Evolutionary conservation across 305 asterid genomes (phyloP), one percentile per base, ranked within the genome.

Genomic region (Nicotiana rustica): DNA sequence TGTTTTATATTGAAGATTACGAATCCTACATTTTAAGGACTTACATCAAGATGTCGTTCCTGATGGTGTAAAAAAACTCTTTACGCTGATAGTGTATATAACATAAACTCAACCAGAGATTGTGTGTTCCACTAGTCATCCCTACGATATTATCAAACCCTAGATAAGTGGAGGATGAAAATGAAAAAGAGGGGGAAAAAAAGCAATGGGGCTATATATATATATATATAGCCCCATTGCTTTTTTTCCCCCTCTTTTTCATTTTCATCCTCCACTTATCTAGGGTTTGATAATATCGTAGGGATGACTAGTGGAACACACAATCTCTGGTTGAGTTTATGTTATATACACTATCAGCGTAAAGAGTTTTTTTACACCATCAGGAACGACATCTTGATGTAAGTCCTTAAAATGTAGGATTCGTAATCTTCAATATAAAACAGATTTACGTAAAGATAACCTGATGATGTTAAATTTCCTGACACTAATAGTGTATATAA

Each of bases 131-230:
- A 8, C 49, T 7, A 8, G 49, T 41, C 49, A 41, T 41, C 10
- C 49, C 49, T 31, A 31, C 3, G 33, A 31, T 41, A 10, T 75
- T 67, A 10, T 61, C 84, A 56, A 83, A 60, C 83, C 79, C 87
- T 81, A 78, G 57, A 83, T 64, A 56, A 83, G 85, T 35, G 49
- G 70, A 82, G 76, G 79, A 67, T 75, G 80, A 75, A 8, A 52
- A 78, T 33, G 86, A 81, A 3, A 17, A 70, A 18, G 67, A 79
- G 41, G 64, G 25, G 3, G 35, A 2, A 41, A 1, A 8, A 36
- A 5, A 47, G 29, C 29, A 25, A 47, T 65, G 66, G 69, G 76
- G 82, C 73, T 25, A 25, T 25, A 25, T 25, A 25, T 25, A 25
- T 25, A 25, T 25, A 25, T 25, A 25, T 25, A 25, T 25, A 25